Evolutionary conservation across 805 yeast species (phyloP).

Genomic region (Vanderwaltozyma tropicalis): DNA sequence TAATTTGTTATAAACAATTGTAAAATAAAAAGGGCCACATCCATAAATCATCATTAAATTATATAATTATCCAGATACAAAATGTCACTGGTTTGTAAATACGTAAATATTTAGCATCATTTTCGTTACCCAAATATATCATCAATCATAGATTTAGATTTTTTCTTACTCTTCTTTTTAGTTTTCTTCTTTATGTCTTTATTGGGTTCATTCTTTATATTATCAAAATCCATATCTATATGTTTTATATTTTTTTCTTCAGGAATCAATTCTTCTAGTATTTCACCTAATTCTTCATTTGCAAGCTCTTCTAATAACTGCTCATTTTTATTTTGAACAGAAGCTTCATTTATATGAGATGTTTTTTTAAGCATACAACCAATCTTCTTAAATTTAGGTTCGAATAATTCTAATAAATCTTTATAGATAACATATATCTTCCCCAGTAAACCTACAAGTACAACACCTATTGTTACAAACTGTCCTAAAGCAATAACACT

Average conservation of each 20-base stretch:
- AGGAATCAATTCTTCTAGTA: not conserved
- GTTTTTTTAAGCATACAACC: not conserved
- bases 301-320: not conserved
- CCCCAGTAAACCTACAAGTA: conserved; percentile 48
- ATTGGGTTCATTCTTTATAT: not conserved
- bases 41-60: no score
- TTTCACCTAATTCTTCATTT: conserved; percentile 4
- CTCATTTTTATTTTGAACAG: not conserved
- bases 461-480: conserved; percentile 62
- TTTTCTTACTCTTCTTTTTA: conserved; percentile 36
- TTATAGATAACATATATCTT: conserved; percentile 29
- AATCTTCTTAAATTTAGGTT: not conserved
- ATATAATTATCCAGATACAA: no score
- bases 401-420: conserved; percentile 9
- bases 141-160: conserved; percentile 51
- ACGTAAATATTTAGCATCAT: not conserved
- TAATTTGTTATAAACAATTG: not conserved
- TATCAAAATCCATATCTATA: not conserved
- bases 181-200: conserved; percentile 7
- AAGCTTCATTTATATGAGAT: not conserved
- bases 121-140: conserved; percentile 54
- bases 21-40: no score
- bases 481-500: conserved; percentile 66
- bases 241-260: no score
- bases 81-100: no score